A percentile compares a stretch with the other conserved stretches of the same genome.
These are phyloP conservation scores for Sporobolomyces pararoseus DNA, from an alignment of 768 basidiomycete species.

Conservation along the genomic window DNA sequence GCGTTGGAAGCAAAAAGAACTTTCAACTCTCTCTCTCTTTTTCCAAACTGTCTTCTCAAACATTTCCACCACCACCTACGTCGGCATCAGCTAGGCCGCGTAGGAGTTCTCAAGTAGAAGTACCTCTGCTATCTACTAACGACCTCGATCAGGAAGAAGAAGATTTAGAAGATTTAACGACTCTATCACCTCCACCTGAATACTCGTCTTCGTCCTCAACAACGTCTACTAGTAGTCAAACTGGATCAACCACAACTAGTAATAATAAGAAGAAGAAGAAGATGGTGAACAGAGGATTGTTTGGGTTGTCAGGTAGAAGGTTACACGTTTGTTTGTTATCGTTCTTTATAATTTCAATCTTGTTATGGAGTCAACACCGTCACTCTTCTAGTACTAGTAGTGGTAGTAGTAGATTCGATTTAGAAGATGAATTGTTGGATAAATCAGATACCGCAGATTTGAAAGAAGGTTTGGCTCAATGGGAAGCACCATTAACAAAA, in stretches of 20 bases:
- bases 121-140: not conserved
- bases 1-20: no score
- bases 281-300: not conserved
- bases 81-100: no score
- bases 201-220: not conserved
- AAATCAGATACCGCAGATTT: not conserved
- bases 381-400: no score
- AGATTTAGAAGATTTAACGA: no score
- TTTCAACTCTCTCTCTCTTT: no score
- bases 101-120: not conserved
- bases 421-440: not conserved
- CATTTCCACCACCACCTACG: not conserved
- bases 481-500: slow-evolving; percentile 1
- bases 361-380: not conserved
- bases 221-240: not conserved
- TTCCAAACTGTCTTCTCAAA: no score
- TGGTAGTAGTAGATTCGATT: no score
- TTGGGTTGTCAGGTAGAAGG: slow-evolving; percentile 4
- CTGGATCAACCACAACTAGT: not conserved
- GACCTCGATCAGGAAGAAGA: no score
- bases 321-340: slow-evolving; percentile 4
- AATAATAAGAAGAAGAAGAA: no score
- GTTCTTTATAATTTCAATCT: slow-evolving; percentile 6
- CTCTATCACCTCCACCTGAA: no score
- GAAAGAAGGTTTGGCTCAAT: slow-evolving; percentile 5